Evolutionary conservation across 78 protist species (phyloP), one percentile per base, ranked within the genome.

Genomic region (Ministeria vibrans): DNA sequence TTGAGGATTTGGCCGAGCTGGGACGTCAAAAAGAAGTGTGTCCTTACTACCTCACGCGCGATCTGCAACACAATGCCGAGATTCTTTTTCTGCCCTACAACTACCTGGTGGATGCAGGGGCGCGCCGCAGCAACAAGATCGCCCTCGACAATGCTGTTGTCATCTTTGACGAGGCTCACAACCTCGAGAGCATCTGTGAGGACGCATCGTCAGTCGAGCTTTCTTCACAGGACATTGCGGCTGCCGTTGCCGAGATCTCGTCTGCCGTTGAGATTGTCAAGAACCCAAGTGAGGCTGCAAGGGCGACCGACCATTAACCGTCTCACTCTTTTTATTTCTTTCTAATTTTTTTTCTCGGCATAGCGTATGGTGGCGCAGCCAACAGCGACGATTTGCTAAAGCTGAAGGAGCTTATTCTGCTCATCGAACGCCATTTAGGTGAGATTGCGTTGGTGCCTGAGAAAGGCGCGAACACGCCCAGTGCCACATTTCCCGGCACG

Each of bases 81-180:
- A 28, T 98, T 5, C 61, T 95, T 43, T 92, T 98, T 42, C 28
- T 92, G 82, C 99, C 99, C 38, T 98, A 98, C 94, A 97, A 97
- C 86, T 98, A 97, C 73, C 43, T 96, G 61, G 28, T 95, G 27
- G 98, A 96, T 59, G 83, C 89, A 0, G 3, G 0, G 0, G 66
- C 88, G 30, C 87, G 61, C 36, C 13, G 64, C 22, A 6, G 61
- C 23, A 45, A 62, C 39, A 13, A 41, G 30, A 18, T 79, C 36
- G 32, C 38, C 20, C 45, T 87, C 32, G 6, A 18, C 23, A 79
- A 42, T 81, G 25, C 85, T 34, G 63, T 94, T 25, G 68, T 95
- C 59, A 81, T 95, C 30, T 79, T 95, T 18, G 98, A 95, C 80
- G 97, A 95, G 74, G 89, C 86, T 18, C 94, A 91, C 87, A 91